These are phyloP conservation scores for Zymoseptoria ardabiliae DNA, from an alignment of 2,329 filamentous ascomycete genomes.

Conservation along the genomic window DNA sequence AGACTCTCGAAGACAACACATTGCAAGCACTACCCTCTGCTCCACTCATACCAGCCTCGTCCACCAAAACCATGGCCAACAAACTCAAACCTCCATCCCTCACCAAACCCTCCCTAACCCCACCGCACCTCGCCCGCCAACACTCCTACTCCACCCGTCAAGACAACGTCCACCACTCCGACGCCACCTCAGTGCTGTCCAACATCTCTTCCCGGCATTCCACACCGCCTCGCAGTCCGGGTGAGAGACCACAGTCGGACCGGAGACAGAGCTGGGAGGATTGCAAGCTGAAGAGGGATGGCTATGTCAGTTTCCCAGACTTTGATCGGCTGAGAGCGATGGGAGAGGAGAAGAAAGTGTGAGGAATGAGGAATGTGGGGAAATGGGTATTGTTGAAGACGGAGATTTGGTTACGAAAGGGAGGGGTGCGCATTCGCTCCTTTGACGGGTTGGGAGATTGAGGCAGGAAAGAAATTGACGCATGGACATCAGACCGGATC, in stretches of 20 bases:
- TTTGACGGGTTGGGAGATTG: no score
- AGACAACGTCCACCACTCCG: conserved; percentile 9
- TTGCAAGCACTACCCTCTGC: neutral
- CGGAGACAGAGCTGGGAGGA: conserved; percentile 28
- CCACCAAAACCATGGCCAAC: conserved; percentile 11
- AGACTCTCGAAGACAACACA: neutral
- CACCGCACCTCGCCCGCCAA: conserved; percentile 24
- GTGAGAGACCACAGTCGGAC: conserved; percentile 8
- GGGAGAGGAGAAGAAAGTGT: neutral
- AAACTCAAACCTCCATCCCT: conserved; percentile 21
- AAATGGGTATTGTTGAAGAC: no score
- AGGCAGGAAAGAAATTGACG: no score
- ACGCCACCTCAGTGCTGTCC: conserved; percentile 17
- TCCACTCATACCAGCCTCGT: neutral
- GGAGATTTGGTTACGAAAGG: no score
- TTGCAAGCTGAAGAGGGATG: conserved; percentile 24
- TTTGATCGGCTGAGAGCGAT: conserved; percentile 19
- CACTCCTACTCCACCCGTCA: conserved; percentile 22
- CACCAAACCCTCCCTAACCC: conserved; percentile 21
- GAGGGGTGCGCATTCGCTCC: no score
- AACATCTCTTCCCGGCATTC: conserved; percentile 19
- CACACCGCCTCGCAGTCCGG: conserved; percentile 19
- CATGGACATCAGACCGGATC: no score
- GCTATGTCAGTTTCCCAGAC: conserved; percentile 30
- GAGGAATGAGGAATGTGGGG: neutral